A percentile compares a stretch with the other conserved stretches of the same genome.
Evolutionary conservation across 2,329 filamentous ascomycete genomes (phyloP).

Genomic region (Colletotrichum tropicicola): DNA sequence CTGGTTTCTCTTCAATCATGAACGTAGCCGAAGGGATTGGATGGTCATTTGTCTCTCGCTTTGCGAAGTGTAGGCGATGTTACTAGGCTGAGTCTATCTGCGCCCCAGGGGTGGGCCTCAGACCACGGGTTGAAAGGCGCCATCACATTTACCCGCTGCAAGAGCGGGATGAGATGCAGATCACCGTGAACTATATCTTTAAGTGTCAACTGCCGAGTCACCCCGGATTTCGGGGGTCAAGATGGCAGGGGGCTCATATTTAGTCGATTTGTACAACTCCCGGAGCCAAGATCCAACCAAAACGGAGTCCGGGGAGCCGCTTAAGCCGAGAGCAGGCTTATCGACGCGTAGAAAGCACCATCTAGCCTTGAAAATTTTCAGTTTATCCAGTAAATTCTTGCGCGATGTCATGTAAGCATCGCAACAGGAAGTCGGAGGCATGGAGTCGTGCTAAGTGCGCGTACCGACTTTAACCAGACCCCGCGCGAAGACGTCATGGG

Average conservation of each 20-base stretch:
- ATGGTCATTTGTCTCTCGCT: too few relatives aligned
- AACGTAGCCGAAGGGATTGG: too few relatives aligned
- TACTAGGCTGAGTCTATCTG: neutral
- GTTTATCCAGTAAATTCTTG: neutral
- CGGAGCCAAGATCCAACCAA: neutral
- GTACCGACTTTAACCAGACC: neutral
- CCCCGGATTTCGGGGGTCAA: neutral
- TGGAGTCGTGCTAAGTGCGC: neutral
- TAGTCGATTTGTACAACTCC: neutral
- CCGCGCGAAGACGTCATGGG: neutral
- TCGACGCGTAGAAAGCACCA: neutral
- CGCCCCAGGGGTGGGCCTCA: neutral
- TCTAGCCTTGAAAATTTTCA: too few relatives aligned
- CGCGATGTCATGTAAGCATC: neutral
- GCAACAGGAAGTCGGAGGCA: neutral
- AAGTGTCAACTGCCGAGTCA: neutral
- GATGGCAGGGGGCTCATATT: neutral
- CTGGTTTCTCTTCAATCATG: too few relatives aligned
- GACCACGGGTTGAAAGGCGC: neutral
- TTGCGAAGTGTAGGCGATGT: too few relatives aligned
- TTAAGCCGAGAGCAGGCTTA: neutral
- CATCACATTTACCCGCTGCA: neutral
- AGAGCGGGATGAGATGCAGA: neutral
- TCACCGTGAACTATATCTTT: neutral
- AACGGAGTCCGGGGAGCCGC: neutral